Conservation (phyloP, 2,329 filamentous ascomycete species). For the Stachybotrys chlorohalonatus region DNA sequence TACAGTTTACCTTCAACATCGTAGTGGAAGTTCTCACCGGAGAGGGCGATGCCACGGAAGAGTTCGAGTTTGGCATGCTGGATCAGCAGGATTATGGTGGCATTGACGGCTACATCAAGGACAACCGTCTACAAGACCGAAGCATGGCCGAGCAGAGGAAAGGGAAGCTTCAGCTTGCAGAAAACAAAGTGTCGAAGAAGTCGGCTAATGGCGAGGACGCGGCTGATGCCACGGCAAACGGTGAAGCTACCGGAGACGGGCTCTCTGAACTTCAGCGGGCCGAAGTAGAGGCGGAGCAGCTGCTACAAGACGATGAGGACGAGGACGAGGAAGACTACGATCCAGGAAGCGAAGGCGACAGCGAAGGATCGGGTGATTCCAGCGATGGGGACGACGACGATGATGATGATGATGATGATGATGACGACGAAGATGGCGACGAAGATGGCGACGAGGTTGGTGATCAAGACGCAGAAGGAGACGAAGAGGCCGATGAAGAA, state of each 20-base stretch:
- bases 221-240: conserved; percentile 19
- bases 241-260: conserved; percentile 20
- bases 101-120: conserved; percentile 55
- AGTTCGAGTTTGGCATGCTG: conserved; percentile 60
- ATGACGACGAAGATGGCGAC: conserved; percentile 28
- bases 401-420: conserved; percentile 35
- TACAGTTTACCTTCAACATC: conserved; percentile 62
- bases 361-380: conserved; percentile 44
- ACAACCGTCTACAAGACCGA: conserved; percentile 53
- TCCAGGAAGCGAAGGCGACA: conserved; percentile 51
- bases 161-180: conserved; percentile 52
- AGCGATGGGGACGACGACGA: conserved; percentile 45
- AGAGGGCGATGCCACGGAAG: conserved; percentile 41
- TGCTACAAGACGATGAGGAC: conserved; percentile 50
- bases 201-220: conserved; percentile 22
- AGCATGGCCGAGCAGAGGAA: conserved; percentile 61
- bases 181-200: conserved; percentile 45
- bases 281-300: conserved; percentile 40
- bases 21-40: conserved; percentile 49
- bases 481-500: conserved; percentile 9
- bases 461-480: conserved; percentile 17
- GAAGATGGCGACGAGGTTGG: conserved; percentile 28
- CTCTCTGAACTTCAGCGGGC: conserved; percentile 42
- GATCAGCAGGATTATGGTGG: conserved; percentile 59
- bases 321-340: conserved; percentile 60